Base-by-base conservation (phyloP, 2,329 filamentous ascomycete species). In the Hypocreales sp. region DNA sequence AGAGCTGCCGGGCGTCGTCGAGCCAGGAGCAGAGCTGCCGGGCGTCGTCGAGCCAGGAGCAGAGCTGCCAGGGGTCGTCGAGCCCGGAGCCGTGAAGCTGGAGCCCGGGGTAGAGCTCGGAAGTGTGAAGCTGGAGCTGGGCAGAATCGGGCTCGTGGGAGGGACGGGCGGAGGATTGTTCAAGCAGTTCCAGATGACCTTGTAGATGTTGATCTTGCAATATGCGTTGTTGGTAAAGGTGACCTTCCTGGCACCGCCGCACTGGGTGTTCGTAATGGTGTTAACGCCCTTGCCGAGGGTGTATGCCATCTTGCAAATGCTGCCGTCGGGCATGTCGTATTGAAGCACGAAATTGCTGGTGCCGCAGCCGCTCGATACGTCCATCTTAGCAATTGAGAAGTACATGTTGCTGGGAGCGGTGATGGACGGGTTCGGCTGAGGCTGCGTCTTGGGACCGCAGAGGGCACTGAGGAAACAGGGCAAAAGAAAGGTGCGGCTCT, bases 211-310 rank as follows among this genome's bases (percentile, higher is more conserved):
- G 42, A 92, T 71, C 47, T 64, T 66, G 56, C 81, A 90, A 41
- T 20, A 7, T 10, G 54, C 56, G 26, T 63, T 54, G 53, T 64
- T 72, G 49, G 73, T 56, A 48, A 94, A 74, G 29, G 69, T 73
- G 35, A 94, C 83, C 31, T 72, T 74, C 48, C 67, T 82, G 38
- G 87, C 86, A 54, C 86, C 86, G 69, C 84, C 87, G 51, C 87
- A 95, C 65, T 94, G 83, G 34, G 61, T 71, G 68, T 94, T 94
- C 56, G 71, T 58, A 42, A 94, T 64, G 25, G 66, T 68, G 32
- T 72, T 75, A 43, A 81, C 81, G 11, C 64, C 58, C 30, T 64
- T 59, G 37, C 63, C 69, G 68, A 82, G 92, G 28, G 62, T 47
- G 38, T 68, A 60, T 35, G 70, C 72, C 43, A 92, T 79, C 60